Percentiles rank a stretch among this genome's conserved stretches.
Conservation (phyloP, 164 flowering plant species). For the Litsea cubeba region DNA sequence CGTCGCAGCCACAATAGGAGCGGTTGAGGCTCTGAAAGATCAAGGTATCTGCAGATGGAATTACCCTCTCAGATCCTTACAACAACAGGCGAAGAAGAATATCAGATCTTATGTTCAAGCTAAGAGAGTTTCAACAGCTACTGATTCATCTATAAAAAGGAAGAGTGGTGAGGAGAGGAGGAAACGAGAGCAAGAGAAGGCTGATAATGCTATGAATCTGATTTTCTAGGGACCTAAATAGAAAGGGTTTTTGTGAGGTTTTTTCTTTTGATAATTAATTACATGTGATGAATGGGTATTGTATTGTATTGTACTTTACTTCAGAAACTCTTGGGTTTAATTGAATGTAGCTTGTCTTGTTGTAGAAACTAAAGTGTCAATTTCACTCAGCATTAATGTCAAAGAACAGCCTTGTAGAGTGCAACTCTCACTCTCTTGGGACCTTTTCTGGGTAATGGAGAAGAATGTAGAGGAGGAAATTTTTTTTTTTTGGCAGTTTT, state of each 20-base stretch:
- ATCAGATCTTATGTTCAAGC: constrained; percentile 10
- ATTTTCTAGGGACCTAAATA: constrained; percentile 54
- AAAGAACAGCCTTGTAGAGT: too few relatives aligned
- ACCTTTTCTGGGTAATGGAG: too few relatives aligned
- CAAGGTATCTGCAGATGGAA: constrained; percentile 26
- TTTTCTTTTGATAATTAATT: too few relatives aligned
- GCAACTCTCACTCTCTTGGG: too few relatives aligned
- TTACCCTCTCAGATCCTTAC: constrained; percentile 9
- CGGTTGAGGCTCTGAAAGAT: constrained; percentile 20
- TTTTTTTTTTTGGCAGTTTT: too few relatives aligned
- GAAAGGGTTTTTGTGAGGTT: neutral
- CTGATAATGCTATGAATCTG: constrained; percentile 41
- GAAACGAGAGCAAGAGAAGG: constrained; percentile 29
- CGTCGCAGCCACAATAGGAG: constrained; percentile 20
- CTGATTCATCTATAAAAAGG: neutral
- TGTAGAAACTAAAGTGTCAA: too few relatives aligned
- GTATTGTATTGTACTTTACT: too few relatives aligned
- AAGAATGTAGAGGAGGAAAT: too few relatives aligned
- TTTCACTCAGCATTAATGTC: too few relatives aligned
- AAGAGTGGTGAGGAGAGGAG: neutral
- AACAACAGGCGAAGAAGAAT: constrained; percentile 15
- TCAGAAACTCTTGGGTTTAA: too few relatives aligned
- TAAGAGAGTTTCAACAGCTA: neutral
- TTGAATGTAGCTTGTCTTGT: too few relatives aligned
- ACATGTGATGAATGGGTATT: too few relatives aligned